Evolutionary conservation across 2,329 filamentous ascomycete species (phyloP).

Genomic region (Penicillium sp.): DNA sequence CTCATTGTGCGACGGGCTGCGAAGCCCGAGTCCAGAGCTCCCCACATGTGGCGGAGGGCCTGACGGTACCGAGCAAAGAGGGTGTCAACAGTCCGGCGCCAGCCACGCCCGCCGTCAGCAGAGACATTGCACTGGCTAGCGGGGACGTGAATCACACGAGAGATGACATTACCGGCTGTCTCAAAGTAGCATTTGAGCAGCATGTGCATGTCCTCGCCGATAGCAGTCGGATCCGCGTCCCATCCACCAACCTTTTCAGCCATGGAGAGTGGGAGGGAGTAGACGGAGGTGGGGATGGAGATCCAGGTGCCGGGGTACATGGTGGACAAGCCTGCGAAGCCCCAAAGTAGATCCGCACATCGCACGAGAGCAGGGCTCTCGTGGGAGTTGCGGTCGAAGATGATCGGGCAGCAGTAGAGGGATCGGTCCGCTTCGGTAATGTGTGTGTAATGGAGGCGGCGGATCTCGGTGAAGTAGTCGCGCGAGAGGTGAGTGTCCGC

Average conservation of each 20-base stretch:
- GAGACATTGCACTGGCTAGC: slow-evolving; percentile 74
- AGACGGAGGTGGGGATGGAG: slow-evolving; percentile 72
- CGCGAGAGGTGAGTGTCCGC: slow-evolving; percentile 64
- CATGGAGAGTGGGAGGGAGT: slow-evolving; percentile 67
- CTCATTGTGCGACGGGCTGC: slow-evolving; percentile 57
- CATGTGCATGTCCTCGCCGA: slow-evolving; percentile 77
- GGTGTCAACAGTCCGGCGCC: slow-evolving; percentile 51
- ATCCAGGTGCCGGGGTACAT: slow-evolving; percentile 65
- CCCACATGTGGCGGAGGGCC: slow-evolving; percentile 75
- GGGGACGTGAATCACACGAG: slow-evolving; percentile 65
- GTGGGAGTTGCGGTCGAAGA: slow-evolving; percentile 74
- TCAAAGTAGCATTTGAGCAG: slow-evolving; percentile 77
- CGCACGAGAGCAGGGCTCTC: slow-evolving; percentile 67
- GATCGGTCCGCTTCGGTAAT: slow-evolving; percentile 49
- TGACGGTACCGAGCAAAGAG: slow-evolving; percentile 69
- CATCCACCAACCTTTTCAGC: slow-evolving; percentile 71
- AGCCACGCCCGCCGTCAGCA: slow-evolving; percentile 57
- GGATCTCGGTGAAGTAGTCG: slow-evolving; percentile 67
- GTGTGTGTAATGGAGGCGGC: slow-evolving; percentile 62
- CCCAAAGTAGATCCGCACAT: slow-evolving; percentile 72
- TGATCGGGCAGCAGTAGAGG: slow-evolving; percentile 69
- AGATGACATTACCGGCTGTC: slow-evolving; percentile 67
- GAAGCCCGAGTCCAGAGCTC: slow-evolving; percentile 68
- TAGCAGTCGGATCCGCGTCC: slow-evolving; percentile 70
- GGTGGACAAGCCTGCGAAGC: slow-evolving; percentile 69